Evolutionary conservation across 75 land plant species (phyloP).

Genomic region (Larix kaempferi): DNA sequence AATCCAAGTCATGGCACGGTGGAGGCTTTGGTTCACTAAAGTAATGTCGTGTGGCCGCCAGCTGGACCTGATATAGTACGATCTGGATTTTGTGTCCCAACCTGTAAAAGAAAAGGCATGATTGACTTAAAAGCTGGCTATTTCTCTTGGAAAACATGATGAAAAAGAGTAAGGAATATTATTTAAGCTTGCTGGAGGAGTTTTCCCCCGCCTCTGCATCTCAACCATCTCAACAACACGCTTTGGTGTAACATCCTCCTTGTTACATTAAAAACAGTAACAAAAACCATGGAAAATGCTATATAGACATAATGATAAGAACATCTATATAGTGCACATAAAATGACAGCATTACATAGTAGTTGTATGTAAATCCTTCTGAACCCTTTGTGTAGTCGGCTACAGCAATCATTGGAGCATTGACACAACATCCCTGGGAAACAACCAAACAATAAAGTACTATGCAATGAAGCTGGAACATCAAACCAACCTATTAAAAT

Average conservation of each 20-base stretch:
- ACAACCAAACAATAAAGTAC: slow-evolving; percentile 7
- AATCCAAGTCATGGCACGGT: slow-evolving; percentile 90
- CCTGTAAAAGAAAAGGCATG: slow-evolving; percentile 36
- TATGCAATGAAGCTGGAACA: neutral
- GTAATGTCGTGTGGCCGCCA: slow-evolving; percentile 88
- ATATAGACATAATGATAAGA: neutral
- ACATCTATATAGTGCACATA: neutral
- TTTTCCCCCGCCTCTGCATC: slow-evolving; percentile 79
- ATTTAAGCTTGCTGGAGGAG: slow-evolving; percentile 62
- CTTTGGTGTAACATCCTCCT: slow-evolving; percentile 83
- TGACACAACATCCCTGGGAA: slow-evolving; percentile 93
- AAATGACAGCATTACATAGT: slow-evolving; percentile 55
- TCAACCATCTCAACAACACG: slow-evolving; percentile 94
- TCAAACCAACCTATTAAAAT: neutral
- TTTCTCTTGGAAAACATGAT: neutral
- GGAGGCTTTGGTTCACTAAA: slow-evolving; percentile 87
- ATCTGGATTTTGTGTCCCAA: slow-evolving; percentile 86
- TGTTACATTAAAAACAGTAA: slow-evolving; percentile 4
- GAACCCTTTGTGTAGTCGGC: slow-evolving; percentile 95
- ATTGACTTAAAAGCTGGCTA: slow-evolving; percentile 2
- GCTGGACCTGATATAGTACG: slow-evolving; percentile 77
- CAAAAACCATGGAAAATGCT: neutral
- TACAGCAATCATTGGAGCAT: slow-evolving; percentile 98
- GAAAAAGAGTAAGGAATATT: neutral
- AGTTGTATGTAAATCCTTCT: slow-evolving; percentile 95